These are phyloP conservation scores for Xerocomus spinulosus DNA, from an alignment of 768 basidiomycete species.

Conservation along the genomic window DNA sequence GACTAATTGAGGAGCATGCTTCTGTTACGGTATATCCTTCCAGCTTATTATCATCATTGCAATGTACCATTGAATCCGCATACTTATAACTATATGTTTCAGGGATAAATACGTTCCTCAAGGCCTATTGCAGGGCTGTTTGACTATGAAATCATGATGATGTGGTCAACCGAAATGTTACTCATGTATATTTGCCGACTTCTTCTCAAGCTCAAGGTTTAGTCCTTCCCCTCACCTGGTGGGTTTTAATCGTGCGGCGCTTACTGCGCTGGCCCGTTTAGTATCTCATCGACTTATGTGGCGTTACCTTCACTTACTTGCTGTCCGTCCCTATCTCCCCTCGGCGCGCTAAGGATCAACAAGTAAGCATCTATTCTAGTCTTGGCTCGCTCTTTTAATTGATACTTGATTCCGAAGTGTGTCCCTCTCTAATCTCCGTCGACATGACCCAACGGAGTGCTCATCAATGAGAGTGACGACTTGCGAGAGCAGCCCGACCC, in stretches of 20 bases:
- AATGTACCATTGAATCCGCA: slow-evolving; percentile 20
- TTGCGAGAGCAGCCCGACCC: background rate
- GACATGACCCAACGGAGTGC: background rate
- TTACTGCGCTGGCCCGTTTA: slow-evolving; percentile 1
- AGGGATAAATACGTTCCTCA: slow-evolving; percentile 8
- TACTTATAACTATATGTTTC: slow-evolving; percentile 15
- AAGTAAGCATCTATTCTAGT: slow-evolving; percentile 10
- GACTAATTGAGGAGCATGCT: slow-evolving; percentile 48
- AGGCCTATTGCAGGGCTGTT: background rate
- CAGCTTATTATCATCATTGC: slow-evolving; percentile 8
- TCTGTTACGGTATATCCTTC: slow-evolving; percentile 6
- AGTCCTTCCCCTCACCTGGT: background rate
- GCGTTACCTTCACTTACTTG: slow-evolving; percentile 6
- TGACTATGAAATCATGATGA: slow-evolving; percentile 5
- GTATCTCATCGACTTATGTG: slow-evolving; percentile 12
- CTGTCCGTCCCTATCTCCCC: slow-evolving; percentile 4
- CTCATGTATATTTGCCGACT: slow-evolving; percentile 1
- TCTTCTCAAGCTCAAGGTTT: slow-evolving; percentile 15
- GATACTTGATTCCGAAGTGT: slow-evolving; percentile 3
- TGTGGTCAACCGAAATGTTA: background rate
- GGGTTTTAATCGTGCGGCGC: slow-evolving; percentile 4
- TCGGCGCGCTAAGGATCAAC: slow-evolving; percentile 2
- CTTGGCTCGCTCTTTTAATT: slow-evolving; percentile 16
- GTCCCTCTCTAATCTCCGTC: slow-evolving; percentile 23
- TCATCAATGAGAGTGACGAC: background rate